Conservation (phyloP, 2,329 filamentous ascomycete species). For the Curvularia sp. region DNA sequence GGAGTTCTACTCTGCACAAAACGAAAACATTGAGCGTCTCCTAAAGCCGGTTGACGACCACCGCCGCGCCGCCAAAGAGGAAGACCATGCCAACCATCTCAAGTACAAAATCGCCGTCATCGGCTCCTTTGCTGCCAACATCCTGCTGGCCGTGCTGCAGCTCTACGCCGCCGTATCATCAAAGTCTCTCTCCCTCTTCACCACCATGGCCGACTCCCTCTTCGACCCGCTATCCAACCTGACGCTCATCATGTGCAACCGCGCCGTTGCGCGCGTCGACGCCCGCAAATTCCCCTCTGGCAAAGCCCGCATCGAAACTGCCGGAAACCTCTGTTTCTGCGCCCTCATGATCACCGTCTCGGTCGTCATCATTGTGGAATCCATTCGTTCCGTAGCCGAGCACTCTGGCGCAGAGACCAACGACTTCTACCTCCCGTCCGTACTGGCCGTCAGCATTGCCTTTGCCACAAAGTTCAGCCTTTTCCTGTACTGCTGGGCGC, state of each 20-base stretch:
- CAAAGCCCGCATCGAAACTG: conserved; percentile 92
- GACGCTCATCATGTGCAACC: conserved; percentile 83
- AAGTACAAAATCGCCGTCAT: conserved; percentile 73
- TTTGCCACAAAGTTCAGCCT: conserved; percentile 83
- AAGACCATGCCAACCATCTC: conserved; percentile 81
- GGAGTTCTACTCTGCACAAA: conserved; percentile 88
- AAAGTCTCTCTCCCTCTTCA: conserved; percentile 92
- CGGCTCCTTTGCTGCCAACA: conserved; percentile 77
- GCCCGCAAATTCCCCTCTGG: conserved; percentile 86
- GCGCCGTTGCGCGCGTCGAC: conserved; percentile 87
- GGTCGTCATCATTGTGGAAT: conserved; percentile 89
- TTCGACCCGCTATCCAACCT: conserved; percentile 93
- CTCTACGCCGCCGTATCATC: conserved; percentile 88
- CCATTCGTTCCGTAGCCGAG: conserved; percentile 71
- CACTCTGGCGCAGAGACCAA: conserved; percentile 58
- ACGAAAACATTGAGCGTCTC: conserved; percentile 90
- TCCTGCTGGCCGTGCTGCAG: conserved; percentile 80
- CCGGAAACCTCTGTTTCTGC: conserved; percentile 95
- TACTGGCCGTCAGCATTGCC: conserved; percentile 83
- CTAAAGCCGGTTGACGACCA: conserved; percentile 95
- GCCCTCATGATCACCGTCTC: conserved; percentile 95
- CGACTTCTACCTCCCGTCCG: conserved; percentile 78
- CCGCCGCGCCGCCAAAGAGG: conserved; percentile 78
- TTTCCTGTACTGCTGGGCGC: conserved; percentile 90
- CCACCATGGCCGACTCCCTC: conserved; percentile 93